Evolutionary conservation across 306 rosid species (phyloP).

Genomic region (Rubus idaeus): DNA sequence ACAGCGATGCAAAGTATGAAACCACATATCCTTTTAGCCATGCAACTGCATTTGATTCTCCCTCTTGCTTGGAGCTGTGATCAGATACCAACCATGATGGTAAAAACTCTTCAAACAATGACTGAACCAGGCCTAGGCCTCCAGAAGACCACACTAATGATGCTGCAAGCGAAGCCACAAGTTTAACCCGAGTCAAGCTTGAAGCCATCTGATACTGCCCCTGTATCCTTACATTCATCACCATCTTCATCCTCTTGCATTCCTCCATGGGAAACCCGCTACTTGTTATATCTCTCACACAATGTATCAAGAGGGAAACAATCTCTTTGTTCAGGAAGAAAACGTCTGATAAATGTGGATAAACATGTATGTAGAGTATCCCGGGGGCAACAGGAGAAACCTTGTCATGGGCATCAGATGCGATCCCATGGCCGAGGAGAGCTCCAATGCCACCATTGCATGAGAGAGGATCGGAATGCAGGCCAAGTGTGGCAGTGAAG

Average conservation of each 20-base stretch:
- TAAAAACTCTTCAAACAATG: constrained; percentile 72
- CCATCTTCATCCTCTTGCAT: constrained; percentile 43
- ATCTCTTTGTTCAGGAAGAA: constrained; percentile 71
- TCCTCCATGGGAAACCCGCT: constrained; percentile 44
- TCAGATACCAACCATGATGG: constrained; percentile 90
- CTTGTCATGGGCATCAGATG: constrained; percentile 58
- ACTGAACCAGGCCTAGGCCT: constrained; percentile 68
- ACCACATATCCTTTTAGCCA: constrained; percentile 83
- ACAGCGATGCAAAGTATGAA: constrained; percentile 74
- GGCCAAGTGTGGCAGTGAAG: constrained; percentile 81
- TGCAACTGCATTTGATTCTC: constrained; percentile 56
- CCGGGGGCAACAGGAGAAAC: constrained; percentile 91
- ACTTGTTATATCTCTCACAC: constrained; percentile 67
- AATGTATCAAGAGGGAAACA: constrained; percentile 71
- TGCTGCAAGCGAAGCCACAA: constrained; percentile 86
- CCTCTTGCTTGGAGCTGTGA: constrained; percentile 57
- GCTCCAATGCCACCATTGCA: constrained; percentile 78
- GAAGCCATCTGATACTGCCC: constrained; percentile 63
- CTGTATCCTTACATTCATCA: constrained; percentile 51
- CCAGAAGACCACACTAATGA: constrained; percentile 87
- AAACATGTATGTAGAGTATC: constrained; percentile 72
- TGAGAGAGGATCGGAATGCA: constrained; percentile 56
- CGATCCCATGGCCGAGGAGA: constrained; percentile 88
- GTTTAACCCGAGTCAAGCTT: constrained; percentile 68
- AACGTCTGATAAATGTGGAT: constrained; percentile 58